Evolutionary conservation across 495 filamentous ascomycete genomes (phyloP), one percentile per base, ranked within the genome.

Genomic region (Parathielavia appendiculata): DNA sequence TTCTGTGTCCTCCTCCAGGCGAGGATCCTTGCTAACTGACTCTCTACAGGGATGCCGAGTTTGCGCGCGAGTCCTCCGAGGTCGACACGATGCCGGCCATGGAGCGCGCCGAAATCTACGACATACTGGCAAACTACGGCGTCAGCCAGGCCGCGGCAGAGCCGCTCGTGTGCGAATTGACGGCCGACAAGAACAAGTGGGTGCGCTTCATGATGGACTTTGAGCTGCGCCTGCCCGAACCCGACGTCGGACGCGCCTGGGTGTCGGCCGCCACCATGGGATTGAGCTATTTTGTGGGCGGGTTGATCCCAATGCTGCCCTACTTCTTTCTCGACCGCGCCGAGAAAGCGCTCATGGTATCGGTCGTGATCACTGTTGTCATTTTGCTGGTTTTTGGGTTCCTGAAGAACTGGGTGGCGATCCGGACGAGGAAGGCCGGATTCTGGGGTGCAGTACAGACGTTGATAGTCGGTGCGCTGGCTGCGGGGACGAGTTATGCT

Each of bases 171-270:
- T 64, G 73, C 13, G 66, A 67, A 12, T 62, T 83, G 40, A 67
- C 65, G 51, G 58, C 45, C 12, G 66, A 81, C 59, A 63, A 69
- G 51, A 72, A 76, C 16, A 55, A 64, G 34, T 80, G 77, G 76
- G 73, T 80, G 9, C 60, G 67, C 65, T 81, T 81, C 60, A 73
- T 81, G 75, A 82, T 82, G 78, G 74, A 79, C 58, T 79, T 82
- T 61, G 73, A 80, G 64, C 68, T 80, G 30, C 69, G 69, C 53
- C 69, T 81, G 10, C 69, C 73, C 40, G 71, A 75, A 61, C 80
- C 79, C 1, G 64, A 70, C 10, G 57, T 63, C 9, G 71, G 68
- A 12, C 61, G 72, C 22, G 74, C 75, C 12, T 80, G 70, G 70
- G 64, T 80, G n/a, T 74, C 71, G 26, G 80, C 77, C 16, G 59